A percentile compares a stretch with the other conserved stretches of the same genome.
Evolutionary conservation across 768 basidiomycete genomes (phyloP).

Genomic region (Basidioascus undulatus): DNA sequence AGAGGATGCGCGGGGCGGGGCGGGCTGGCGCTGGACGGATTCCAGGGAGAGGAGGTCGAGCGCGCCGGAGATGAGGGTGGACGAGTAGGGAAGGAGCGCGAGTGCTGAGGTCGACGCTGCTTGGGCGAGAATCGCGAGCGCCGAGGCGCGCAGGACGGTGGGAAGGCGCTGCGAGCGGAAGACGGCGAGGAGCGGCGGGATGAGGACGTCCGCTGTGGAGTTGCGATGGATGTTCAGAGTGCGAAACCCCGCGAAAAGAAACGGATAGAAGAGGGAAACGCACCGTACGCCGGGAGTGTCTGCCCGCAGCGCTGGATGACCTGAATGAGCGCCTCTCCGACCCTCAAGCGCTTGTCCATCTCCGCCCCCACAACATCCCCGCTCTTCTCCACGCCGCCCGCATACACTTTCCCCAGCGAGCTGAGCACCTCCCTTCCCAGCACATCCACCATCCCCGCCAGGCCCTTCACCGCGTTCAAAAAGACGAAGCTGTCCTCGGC

Average conservation of each 20-base stretch:
- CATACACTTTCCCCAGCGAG: constrained; percentile 42
- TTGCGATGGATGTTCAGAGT: no score
- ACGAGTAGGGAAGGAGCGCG: constrained; percentile 36
- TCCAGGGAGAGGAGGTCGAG: constrained; percentile 39
- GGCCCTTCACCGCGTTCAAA: constrained; percentile 70
- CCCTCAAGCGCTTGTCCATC: constrained; percentile 43
- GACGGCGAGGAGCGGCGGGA: constrained; percentile 44
- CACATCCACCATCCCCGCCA: constrained; percentile 58
- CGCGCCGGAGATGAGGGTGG: constrained; percentile 40
- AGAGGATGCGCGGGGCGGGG: not conserved
- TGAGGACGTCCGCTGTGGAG: constrained; percentile 33
- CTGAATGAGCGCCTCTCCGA: constrained; percentile 65
- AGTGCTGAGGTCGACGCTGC: constrained; percentile 37
- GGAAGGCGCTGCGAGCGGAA: constrained; percentile 39
- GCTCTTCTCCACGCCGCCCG: constrained; percentile 21
- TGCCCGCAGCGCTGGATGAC: constrained; percentile 51
- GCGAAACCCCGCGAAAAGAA: not conserved
- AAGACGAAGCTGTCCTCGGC: constrained; percentile 94
- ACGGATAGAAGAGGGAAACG: constrained; percentile 7
- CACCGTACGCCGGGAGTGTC: constrained; percentile 44
- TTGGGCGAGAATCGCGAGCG: constrained; percentile 44
- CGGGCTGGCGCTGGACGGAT: constrained; percentile 8
- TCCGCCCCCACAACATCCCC: constrained; percentile 28
- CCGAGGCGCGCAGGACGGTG: constrained; percentile 43
- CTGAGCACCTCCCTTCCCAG: constrained; percentile 49